A percentile compares a stretch with the other conserved stretches of the same genome.
phyloP scores from a whole-genome alignment of 75 land plant genomes.

The Picea glauca region DNA sequence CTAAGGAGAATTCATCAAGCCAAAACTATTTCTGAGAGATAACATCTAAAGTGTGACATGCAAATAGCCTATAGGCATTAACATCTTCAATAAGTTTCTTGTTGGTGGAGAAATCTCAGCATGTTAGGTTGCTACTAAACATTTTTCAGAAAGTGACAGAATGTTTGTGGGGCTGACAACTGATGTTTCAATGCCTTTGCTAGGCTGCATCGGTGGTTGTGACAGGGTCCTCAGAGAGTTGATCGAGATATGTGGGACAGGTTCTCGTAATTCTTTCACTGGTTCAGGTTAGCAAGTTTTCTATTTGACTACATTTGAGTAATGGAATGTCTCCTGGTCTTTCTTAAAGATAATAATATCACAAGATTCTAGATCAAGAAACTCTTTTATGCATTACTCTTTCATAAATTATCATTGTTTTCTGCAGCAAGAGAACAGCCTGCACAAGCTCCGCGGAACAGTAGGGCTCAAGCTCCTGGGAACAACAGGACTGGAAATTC shows the following conservation, averaged over 20 bases:
- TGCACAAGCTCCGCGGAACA: constrained; percentile 9
- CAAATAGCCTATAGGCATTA: too few relatives aligned
- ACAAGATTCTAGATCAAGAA: not conserved
- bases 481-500: constrained; percentile 18
- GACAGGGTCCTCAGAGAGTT: constrained; percentile 68
- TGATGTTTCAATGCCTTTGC: constrained; percentile 5
- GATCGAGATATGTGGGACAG: constrained; percentile 88
- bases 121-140: not conserved
- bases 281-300: constrained; percentile 22
- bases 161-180: not conserved
- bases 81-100: not conserved
- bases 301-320: constrained; percentile 14
- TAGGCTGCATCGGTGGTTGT: constrained; percentile 97
- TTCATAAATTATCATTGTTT: not conserved
- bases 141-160: not conserved
- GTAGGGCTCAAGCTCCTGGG: not conserved
- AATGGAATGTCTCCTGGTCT: constrained; percentile 7
- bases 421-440: constrained; percentile 40
- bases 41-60: too few relatives aligned
- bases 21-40: too few relatives aligned
- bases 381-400: not conserved
- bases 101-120: not conserved
- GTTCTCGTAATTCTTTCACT: constrained; percentile 38
- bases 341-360: constrained; percentile 10
- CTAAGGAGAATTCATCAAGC: too few relatives aligned